A percentile compares a stretch with the other conserved stretches of the same genome.
Conservation (phyloP, 2,329 filamentous ascomycete genomes). For the Fusarium domesticum region DNA sequence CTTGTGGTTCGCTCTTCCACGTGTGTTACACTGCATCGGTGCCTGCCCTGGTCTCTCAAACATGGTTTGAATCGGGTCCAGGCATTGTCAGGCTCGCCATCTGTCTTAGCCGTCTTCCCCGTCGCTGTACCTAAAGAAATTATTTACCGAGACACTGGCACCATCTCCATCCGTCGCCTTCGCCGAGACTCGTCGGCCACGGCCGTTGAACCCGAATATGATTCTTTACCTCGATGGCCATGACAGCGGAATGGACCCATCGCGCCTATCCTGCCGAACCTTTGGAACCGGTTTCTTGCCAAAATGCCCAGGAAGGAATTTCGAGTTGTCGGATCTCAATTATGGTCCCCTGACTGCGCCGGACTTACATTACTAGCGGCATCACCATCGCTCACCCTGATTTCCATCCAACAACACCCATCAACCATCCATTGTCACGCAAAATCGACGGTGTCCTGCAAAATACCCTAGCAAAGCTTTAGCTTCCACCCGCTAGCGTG, state of each 20-base stretch:
- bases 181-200: neutral
- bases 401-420: slow-evolving; percentile 18
- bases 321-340: slow-evolving; percentile 12
- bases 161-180: too few species aligned
- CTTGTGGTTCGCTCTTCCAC: slow-evolving; percentile 1
- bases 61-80: slow-evolving; percentile 13
- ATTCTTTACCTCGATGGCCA: neutral
- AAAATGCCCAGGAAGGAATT: too few species aligned
- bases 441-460: slow-evolving; percentile 17
- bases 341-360: slow-evolving; percentile 8
- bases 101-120: slow-evolving; percentile 1
- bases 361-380: slow-evolving; percentile 24
- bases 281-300: slow-evolving; percentile 1
- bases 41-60: slow-evolving; percentile 5
- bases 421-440: too few species aligned
- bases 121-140: neutral
- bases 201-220: neutral
- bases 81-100: slow-evolving; percentile 17
- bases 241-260: slow-evolving; percentile 2
- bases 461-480: slow-evolving; percentile 22
- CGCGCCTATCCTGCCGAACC: slow-evolving; percentile 7
- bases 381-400: slow-evolving; percentile 12
- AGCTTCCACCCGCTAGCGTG: slow-evolving; percentile 19
- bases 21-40: slow-evolving; percentile 15
- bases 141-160: neutral